Base-by-base conservation (phyloP, 257 asterid species). In the Eustoma russellianum region DNA sequence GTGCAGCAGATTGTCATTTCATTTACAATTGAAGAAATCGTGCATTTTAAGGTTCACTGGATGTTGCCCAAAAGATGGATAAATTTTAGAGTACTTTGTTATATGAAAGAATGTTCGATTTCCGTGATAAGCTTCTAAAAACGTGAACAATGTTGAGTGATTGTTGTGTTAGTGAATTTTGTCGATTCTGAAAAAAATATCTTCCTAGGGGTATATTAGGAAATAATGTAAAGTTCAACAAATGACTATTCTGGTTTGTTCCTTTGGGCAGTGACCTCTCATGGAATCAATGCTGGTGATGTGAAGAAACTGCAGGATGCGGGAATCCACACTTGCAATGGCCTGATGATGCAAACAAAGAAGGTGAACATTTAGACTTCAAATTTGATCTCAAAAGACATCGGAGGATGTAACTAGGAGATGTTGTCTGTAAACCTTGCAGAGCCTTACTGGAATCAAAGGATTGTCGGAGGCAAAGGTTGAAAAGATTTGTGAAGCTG, bases 281-380 rank as follows among this genome's bases (percentile, higher is more conserved):
- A 88, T 74, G 98, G 98, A 66, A 92, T 92, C 60, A 92, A 92
- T 56, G 98, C 97, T 63, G 98, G 98, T 66, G 98, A 92, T 51
- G 95, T 92, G 71, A 92, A 92, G 88, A 92, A 88, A 80, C 83
- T 92, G 62, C 97, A 92, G 72, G 98, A 92, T 70, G 98, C 97
- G 49, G 98, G 97, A 44, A 92, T 92, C 73, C 71, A 79, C 59
- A 88, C 97, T 33, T 88, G 98, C 78, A 92, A 85, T 73, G 97
- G 97, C 64, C 64, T 92, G 73, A 85, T 92, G 97, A 92, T 92
- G 98, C 97, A 92, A 74, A 88, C 98, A 14, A 87, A 87, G 80
- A 91, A 91, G 95, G 97, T 87, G 57, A 52, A 46, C 33, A 17
- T 52, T 33, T 16, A 28, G 34, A 55, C 43, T 16, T 30, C 1